Evolutionary conservation across 2,329 filamentous ascomycete species (phyloP).

Genomic region (Emergomyces orientalis): DNA sequence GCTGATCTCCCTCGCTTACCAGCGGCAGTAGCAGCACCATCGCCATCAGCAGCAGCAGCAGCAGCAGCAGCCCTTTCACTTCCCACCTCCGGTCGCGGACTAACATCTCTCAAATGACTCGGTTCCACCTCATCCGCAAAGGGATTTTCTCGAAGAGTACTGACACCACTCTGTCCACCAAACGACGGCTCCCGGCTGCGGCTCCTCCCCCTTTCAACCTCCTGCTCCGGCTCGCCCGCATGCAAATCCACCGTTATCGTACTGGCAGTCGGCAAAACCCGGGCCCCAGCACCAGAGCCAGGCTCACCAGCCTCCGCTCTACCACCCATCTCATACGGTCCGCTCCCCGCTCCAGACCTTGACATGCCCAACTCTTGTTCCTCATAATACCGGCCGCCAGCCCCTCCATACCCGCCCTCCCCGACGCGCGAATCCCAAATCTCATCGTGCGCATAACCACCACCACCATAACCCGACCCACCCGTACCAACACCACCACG

Average conservation of each 20-base stretch:
- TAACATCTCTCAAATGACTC: conserved; percentile 60
- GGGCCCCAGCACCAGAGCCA: neutral
- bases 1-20: conserved; percentile 24
- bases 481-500: conserved; percentile 30
- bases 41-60: neutral
- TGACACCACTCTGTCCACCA: conserved; percentile 37
- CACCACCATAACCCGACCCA: conserved; percentile 49
- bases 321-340: conserved; percentile 25
- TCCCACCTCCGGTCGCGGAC: conserved; percentile 61
- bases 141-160: conserved; percentile 47
- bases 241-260: conserved; percentile 1
- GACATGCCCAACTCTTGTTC: conserved; percentile 60
- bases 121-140: conserved; percentile 61
- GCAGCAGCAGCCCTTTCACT: conserved; percentile 22
- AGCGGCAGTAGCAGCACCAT: neutral
- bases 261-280: neutral
- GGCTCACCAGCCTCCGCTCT: conserved; percentile 3
- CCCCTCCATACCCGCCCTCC: conserved; percentile 48
- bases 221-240: neutral
- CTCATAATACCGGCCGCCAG: conserved; percentile 53
- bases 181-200: conserved; percentile 40
- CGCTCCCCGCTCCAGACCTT: conserved; percentile 32
- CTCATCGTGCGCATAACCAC: conserved; percentile 65
- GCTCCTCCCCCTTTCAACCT: conserved; percentile 35
- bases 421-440: conserved; percentile 78